Conservation (phyloP, 306 rosid genomes). For the Vigna unguiculata region DNA sequence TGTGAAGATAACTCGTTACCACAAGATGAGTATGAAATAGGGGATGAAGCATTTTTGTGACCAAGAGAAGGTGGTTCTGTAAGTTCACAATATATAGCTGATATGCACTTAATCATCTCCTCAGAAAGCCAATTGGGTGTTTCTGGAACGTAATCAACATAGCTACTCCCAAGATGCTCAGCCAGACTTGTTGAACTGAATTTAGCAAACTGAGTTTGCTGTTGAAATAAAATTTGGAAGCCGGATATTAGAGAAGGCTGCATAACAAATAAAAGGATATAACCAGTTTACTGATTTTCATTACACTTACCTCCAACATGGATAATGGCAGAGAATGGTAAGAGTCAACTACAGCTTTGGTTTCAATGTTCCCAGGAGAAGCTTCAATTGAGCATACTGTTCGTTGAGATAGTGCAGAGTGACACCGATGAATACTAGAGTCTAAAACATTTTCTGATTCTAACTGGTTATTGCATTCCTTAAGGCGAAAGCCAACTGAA, state of each 20-base stretch:
- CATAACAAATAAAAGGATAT: constrained; percentile 30
- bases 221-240: constrained; percentile 44
- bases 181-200: constrained; percentile 59
- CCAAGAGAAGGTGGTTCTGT: constrained; percentile 65
- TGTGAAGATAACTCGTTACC: constrained; percentile 61
- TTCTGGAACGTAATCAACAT: constrained; percentile 57
- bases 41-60: constrained; percentile 63
- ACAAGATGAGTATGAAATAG: constrained; percentile 61
- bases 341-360: constrained; percentile 63
- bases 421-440: constrained; percentile 70
- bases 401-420: constrained; percentile 75
- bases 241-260: constrained; percentile 41
- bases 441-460: constrained; percentile 62
- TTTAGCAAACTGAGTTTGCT: constrained; percentile 69
- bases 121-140: constrained; percentile 88
- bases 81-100: constrained; percentile 82
- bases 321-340: constrained; percentile 93
- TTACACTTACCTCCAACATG: constrained; percentile 77
- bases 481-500: constrained; percentile 48
- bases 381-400: constrained; percentile 63
- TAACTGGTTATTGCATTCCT: constrained; percentile 53
- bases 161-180: constrained; percentile 62
- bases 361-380: constrained; percentile 54
- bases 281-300: constrained; percentile 30
- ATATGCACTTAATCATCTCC: constrained; percentile 85